Conservation (phyloP, 2,329 filamentous ascomycete genomes). For the Drechslerella coelobrocha region DNA sequence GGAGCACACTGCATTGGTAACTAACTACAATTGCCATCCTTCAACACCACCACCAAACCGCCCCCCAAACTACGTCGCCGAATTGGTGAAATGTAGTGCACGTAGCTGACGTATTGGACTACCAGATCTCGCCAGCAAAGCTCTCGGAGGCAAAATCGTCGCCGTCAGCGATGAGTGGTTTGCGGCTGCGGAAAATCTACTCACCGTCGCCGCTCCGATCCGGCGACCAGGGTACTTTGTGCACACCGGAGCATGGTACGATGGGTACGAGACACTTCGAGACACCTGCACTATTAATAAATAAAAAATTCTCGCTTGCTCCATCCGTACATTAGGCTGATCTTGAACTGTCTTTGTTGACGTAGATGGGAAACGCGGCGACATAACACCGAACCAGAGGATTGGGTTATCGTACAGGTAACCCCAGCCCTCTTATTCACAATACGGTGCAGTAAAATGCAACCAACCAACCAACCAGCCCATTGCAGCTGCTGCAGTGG, state of each 20-base stretch:
- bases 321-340: too few species aligned
- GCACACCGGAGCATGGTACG: constrained; percentile 73
- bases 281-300: neutral
- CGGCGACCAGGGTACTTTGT: constrained; percentile 72
- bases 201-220: constrained; percentile 70
- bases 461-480: too few species aligned
- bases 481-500: too few species aligned
- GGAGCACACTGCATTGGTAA: constrained; percentile 53
- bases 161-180: constrained; percentile 74
- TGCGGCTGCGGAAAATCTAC: constrained; percentile 69
- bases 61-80: too few species aligned
- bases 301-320: too few species aligned
- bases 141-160: constrained; percentile 69
- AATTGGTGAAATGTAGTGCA: constrained; percentile 17
- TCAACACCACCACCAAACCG: neutral
- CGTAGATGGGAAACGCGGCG: constrained; percentile 65
- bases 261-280: constrained; percentile 64
- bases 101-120: constrained; percentile 7
- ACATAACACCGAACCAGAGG: constrained; percentile 70
- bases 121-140: constrained; percentile 68
- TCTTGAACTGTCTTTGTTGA: neutral
- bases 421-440: neutral
- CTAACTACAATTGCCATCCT: neutral
- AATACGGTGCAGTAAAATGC: neutral
- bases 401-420: constrained; percentile 68